A percentile compares a stretch with the other conserved stretches of the same genome.
phyloP scores from a whole-genome alignment of 2,329 filamentous ascomycete genomes.

The Penicillium nordicum region DNA sequence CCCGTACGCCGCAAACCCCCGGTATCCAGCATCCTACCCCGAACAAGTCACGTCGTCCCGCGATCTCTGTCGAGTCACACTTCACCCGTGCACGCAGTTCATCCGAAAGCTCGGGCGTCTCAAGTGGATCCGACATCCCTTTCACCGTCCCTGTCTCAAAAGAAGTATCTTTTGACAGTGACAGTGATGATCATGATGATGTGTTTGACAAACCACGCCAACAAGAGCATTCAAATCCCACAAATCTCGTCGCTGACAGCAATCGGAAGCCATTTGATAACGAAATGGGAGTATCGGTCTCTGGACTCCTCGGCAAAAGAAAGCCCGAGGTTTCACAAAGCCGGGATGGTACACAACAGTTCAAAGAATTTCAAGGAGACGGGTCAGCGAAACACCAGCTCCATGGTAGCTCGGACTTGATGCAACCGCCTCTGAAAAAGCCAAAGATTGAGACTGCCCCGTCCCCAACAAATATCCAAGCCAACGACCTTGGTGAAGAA shows the following conservation, averaged over 20 bases:
- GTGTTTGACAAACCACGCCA: not conserved
- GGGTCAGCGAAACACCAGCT: not conserved
- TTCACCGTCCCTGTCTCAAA: not conserved
- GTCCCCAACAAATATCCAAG: not conserved
- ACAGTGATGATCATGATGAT: not conserved
- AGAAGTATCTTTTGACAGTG: not conserved
- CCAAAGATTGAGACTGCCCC: not conserved
- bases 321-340: not conserved
- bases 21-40: not conserved
- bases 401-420: not conserved
- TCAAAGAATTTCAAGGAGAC: not conserved
- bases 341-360: not conserved
- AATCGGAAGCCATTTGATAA: not conserved
- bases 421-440: not conserved
- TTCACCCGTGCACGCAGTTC: not conserved
- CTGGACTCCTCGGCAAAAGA: not conserved
- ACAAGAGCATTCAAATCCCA: not conserved
- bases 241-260: not conserved
- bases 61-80: not conserved
- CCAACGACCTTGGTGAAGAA: not conserved
- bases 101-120: conserved; percentile 1
- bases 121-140: conserved; percentile 1
- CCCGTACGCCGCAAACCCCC: not conserved
- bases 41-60: not conserved
- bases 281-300: not conserved